Evolutionary conservation across 306 rosid species (phyloP), one percentile per base, ranked within the genome.

Genomic region (Potentilla sterilis): DNA sequence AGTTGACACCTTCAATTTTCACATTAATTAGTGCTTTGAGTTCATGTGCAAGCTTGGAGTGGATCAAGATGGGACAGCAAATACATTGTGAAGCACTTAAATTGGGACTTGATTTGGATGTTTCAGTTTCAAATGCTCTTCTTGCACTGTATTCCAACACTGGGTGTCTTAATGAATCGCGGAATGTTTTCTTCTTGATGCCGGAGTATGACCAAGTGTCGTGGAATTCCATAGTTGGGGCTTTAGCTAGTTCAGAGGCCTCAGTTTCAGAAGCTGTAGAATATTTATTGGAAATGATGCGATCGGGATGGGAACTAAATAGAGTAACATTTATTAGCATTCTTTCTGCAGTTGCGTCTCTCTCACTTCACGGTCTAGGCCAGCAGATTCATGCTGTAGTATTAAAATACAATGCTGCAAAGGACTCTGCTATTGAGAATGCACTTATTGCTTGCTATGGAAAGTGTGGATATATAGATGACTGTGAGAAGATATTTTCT

Each of bases 61-160:
- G 92, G 97, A 82, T 84, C 82, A 57, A 61, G 62, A 79, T 88
- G 69, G 98, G 97, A 71, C 85, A 80, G 75, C 94, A 89, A 77
- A 72, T 91, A 74, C 98, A 91, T 55, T 77, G 83, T 80, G 92
- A 91, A 86, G 92, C 81, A 52, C 80, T 86, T 74, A 89, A 94
- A 87, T 69, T 79, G 74, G 98, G 98, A 63, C 96, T 91, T 86
- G 96, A 91, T 87, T 79, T 82, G 77, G 94, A 94, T 80, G 90
- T 90, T 86, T 91, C 97, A 67, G 97, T 89, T 82, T 89, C 94
- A 68, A 91, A 94, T 88, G 90, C 96, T 46, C 92, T 94, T 80
- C 86, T 94, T 70, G 80, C 88, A 24, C 75, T 94, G 81, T 91
- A 91, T 83, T 90, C 91, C 18, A 91, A 94, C 85, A 79, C 87